Evolutionary conservation across 371 early-diverging fungal species (phyloP).

Genomic region (Circinella umbellata): DNA sequence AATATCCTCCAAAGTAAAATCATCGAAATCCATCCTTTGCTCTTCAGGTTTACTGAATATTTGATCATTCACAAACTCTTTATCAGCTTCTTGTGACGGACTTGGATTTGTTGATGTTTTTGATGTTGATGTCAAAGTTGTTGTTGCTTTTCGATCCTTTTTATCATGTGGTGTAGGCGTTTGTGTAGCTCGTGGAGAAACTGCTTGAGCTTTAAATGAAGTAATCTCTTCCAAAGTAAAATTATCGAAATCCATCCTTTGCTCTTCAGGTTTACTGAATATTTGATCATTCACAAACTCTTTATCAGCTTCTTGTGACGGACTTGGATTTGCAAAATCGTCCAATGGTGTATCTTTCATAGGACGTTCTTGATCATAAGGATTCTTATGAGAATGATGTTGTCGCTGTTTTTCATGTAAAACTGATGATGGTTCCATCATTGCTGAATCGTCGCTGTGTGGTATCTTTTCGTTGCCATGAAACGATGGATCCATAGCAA

Average conservation of each 20-base stretch:
- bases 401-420: not conserved
- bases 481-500: slow-evolving; percentile 1
- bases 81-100: not conserved
- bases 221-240: not conserved
- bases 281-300: not conserved
- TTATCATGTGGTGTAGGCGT: not conserved
- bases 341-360: too few relatives aligned
- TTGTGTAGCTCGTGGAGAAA: slow-evolving; percentile 1
- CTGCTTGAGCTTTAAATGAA: not conserved
- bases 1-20: not conserved
- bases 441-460: not conserved
- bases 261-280: not conserved
- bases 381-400: not conserved
- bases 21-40: not conserved
- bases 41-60: not conserved
- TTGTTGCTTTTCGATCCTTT: not conserved
- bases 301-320: not conserved
- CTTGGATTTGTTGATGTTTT: not conserved
- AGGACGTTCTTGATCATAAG: not conserved
- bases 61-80: not conserved
- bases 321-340: too few relatives aligned
- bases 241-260: not conserved
- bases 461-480: slow-evolving; percentile 1
- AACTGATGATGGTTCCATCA: not conserved
- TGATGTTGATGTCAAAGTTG: not conserved